phyloP scores from a whole-genome alignment of 768 basidiomycete species.

The Lentinula sp. region DNA sequence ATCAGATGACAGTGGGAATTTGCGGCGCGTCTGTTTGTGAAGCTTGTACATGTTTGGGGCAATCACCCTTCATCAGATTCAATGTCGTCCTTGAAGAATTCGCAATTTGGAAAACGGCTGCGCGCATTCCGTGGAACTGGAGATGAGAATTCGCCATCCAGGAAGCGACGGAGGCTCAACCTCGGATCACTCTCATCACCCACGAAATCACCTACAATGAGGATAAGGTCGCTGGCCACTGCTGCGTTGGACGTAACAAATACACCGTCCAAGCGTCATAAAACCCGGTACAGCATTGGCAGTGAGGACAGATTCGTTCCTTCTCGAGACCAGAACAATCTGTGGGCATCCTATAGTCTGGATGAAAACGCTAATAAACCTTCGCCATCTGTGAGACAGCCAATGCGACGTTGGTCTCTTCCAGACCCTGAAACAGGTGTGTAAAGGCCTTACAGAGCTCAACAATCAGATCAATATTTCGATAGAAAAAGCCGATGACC shows the following conservation, averaged over 20 bases:
- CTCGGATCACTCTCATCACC: constrained; percentile 25
- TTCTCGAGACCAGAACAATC: constrained; percentile 49
- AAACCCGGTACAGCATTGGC: constrained; percentile 27
- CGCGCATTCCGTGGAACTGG: constrained; percentile 59
- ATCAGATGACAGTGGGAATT: background rate
- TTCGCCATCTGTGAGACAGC: constrained; percentile 30
- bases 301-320: constrained; percentile 66
- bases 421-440: background rate
- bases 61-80: background rate
- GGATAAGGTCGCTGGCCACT: constrained; percentile 39
- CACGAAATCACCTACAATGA: constrained; percentile 51
- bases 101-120: constrained; percentile 76
- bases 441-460: background rate
- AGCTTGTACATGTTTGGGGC: background rate
- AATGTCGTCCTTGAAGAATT: constrained; percentile 80
- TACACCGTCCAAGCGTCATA: constrained; percentile 5
- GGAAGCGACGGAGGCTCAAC: constrained; percentile 47
- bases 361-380: constrained; percentile 48
- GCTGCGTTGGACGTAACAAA: constrained; percentile 32
- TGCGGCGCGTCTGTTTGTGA: background rate
- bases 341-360: constrained; percentile 58
- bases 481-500: constrained; percentile 47
- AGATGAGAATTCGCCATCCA: constrained; percentile 48
- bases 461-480: constrained; percentile 12
- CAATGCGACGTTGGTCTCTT: constrained; percentile 14